Conservation (phyloP, 345 rosid genomes). For the Clarkia xantiana region DNA sequence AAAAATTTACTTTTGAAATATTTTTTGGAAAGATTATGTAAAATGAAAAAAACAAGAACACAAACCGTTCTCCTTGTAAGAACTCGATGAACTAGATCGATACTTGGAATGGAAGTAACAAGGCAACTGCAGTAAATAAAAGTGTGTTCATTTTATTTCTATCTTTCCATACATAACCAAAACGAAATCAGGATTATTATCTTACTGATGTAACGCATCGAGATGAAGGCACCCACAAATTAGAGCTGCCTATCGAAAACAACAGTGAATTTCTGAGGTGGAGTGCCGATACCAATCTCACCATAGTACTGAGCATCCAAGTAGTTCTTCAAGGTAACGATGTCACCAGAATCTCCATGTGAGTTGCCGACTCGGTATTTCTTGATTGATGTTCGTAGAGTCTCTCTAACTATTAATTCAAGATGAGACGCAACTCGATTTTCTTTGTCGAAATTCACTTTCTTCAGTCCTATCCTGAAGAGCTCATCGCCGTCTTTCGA, state of each 20-base stretch:
- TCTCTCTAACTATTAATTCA: conserved; percentile 34
- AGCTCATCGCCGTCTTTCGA: conserved; percentile 41
- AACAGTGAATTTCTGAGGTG: conserved; percentile 85
- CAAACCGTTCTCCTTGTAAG: conserved; percentile 75
- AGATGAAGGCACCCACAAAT: conserved; percentile 96
- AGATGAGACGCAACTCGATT: conserved; percentile 40
- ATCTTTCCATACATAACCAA: neutral
- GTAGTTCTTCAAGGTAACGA: conserved; percentile 53
- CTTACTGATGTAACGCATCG: conserved; percentile 76
- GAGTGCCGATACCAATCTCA: conserved; percentile 87
- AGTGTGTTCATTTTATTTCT: neutral
- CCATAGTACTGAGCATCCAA: conserved; percentile 94
- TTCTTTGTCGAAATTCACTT: conserved; percentile 43
- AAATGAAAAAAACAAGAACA: conserved; percentile 6
- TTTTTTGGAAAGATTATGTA: too few relatives aligned
- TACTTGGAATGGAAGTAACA: conserved; percentile 73
- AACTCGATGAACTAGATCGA: conserved; percentile 56
- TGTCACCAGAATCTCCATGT: conserved; percentile 25
- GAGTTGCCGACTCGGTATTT: conserved; percentile 20
- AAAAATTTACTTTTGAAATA: too few relatives aligned
- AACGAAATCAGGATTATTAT: conserved; percentile 14
- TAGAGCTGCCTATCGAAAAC: conserved; percentile 88
- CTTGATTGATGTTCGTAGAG: conserved; percentile 8
- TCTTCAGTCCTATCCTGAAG: conserved; percentile 57
- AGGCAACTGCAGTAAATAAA: conserved; percentile 37